Evolutionary conservation across 129 eudicot species (phyloP), one percentile per base, ranked within the genome.

Genomic region (Flaveria trinervia): DNA sequence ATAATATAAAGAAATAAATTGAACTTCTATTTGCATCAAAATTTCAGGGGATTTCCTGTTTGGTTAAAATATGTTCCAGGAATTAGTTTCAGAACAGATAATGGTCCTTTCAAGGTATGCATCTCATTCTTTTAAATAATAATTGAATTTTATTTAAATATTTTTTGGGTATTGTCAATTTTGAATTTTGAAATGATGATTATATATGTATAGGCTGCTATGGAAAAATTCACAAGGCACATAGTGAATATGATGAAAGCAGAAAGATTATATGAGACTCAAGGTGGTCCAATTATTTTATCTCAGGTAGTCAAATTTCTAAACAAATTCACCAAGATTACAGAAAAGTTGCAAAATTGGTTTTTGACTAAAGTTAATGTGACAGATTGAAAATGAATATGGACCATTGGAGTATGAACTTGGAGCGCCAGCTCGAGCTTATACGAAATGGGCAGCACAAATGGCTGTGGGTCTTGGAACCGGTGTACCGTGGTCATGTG

Each of bases 401-500:
- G 99, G 99, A 25, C 99, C 99, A 0, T 71, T 95, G 90, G 99
- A 95, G 80, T 84, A 88, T 44, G 92, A 86, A 78, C 77, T 89
- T 28, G 99, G 99, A 72, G 92, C 90, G 17, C 96, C 95, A 11
- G 97, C 90, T 60, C 75, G 74, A 81, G 90, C 96, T 52, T 95
- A 95, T 56, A 52, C 97, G 5, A 71, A 88, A 62, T 95, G 99
- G 99, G 99, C 99, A 7, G 97, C 99, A 16, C 83, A 89, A 65
- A 87, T 95, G 97, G 99, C 99, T 43, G 90, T 92, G 71, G 97
- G 87, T 80, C 89, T 84, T 55, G 84, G 83, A 57, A 95, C 99
- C 18, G 99, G 97, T 70, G 99, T 95, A 45, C 99, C 99, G 25
- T 95, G 99, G 85, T 95, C 85, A 95, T 95, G 99, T 95, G 99